A percentile compares a stretch with the other conserved stretches of the same genome.
Conservation (phyloP, 768 basidiomycete species). For the Suillus brevipes region DNA sequence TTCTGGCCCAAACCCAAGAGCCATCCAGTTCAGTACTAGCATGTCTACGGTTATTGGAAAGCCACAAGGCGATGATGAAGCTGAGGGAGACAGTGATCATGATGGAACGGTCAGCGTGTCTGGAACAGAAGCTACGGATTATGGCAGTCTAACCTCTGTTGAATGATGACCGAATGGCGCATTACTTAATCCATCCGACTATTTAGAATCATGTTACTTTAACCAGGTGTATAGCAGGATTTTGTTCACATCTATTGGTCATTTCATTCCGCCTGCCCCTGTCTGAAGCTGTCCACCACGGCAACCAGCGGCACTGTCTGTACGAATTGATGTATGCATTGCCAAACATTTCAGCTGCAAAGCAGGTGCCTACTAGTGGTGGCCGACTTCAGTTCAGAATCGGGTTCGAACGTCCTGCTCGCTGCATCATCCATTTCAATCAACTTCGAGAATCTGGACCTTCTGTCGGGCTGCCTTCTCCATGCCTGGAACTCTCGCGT, state of each 20-base stretch:
- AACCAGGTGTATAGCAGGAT: neutral
- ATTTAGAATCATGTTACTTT: neutral
- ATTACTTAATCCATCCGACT: neutral
- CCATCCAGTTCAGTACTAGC: conserved; percentile 22
- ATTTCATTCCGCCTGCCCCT: neutral
- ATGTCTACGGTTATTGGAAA: conserved; percentile 18
- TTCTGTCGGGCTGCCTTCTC: neutral
- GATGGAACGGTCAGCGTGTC: conserved; percentile 42
- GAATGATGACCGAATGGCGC: conserved; percentile 29
- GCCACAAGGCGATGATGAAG: conserved; percentile 16
- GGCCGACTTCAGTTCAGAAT: too few relatives aligned
- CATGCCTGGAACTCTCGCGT: neutral
- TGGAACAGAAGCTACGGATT: conserved; percentile 41
- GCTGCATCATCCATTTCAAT: neutral
- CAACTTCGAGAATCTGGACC: neutral
- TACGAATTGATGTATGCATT: neutral
- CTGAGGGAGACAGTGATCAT: conserved; percentile 31
- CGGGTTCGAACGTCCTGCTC: neutral
- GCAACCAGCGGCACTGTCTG: neutral
- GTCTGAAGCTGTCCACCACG: neutral
- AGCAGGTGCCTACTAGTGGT: neutral
- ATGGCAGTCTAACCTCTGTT: conserved; percentile 53
- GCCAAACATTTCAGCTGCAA: neutral
- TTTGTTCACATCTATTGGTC: neutral
- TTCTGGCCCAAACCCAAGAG: conserved; percentile 21